Percentiles rank a stretch among this genome's conserved stretches.
Conservation (phyloP, 176 grass and related monocot species). For the Aegilops umbellulata region DNA sequence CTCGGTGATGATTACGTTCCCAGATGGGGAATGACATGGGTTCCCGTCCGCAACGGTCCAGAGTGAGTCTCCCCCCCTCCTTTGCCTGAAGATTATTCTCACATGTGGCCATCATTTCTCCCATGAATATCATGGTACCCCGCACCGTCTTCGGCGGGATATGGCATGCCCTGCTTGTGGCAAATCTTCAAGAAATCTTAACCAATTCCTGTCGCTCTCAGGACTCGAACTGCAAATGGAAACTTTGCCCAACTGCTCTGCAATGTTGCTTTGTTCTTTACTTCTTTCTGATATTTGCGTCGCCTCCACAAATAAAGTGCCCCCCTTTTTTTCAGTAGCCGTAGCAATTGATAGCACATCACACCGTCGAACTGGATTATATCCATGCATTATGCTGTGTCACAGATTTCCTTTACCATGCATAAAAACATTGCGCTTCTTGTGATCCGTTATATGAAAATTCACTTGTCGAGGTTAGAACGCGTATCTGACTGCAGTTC, state of each 20-base stretch:
- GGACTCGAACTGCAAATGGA: slow-evolving; percentile 4
- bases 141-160: slow-evolving; percentile 2
- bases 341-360: background rate
- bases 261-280: background rate
- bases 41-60: slow-evolving; percentile 57
- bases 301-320: background rate
- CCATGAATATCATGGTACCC: background rate
- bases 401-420: background rate
- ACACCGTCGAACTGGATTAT: background rate
- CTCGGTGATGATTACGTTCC: slow-evolving; percentile 80
- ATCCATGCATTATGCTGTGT: background rate
- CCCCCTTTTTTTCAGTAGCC: background rate
- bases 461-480: background rate
- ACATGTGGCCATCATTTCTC: slow-evolving; percentile 7
- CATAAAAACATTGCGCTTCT: background rate
- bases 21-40: slow-evolving; percentile 80
- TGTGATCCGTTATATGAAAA: background rate
- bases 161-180: background rate
- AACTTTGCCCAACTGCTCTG: background rate
- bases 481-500: background rate
- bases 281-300: background rate
- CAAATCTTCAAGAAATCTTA: slow-evolving; percentile 26
- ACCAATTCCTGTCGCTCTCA: slow-evolving; percentile 3
- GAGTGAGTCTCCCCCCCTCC: slow-evolving; percentile 50
- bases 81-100: background rate